Conservation (phyloP, 129 eudicot genomes). For the Helianthus tuberosus region DNA sequence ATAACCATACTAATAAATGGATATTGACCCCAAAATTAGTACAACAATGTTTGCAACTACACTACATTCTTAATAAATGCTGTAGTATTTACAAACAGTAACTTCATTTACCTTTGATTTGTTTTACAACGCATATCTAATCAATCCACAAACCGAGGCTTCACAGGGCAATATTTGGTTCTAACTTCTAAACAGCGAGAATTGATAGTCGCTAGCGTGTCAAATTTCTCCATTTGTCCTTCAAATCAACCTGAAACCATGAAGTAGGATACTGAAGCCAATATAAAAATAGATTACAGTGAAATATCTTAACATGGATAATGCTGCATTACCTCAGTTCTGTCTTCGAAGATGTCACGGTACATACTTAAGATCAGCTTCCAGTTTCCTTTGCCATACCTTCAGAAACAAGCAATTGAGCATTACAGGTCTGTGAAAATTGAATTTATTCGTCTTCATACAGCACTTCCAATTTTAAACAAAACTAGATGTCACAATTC, state of each 20-base stretch:
- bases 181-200: neutral
- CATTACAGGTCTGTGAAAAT: neutral
- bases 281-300: neutral
- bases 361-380: constrained; percentile 55
- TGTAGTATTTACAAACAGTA: constrained; percentile 7
- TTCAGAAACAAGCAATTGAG: constrained; percentile 24
- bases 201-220: constrained; percentile 24
- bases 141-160: neutral
- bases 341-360: constrained; percentile 60
- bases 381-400: constrained; percentile 81
- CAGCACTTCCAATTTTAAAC: neutral
- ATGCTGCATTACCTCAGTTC: constrained; percentile 62
- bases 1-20: neutral
- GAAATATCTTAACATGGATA: neutral
- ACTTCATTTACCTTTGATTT: constrained; percentile 28
- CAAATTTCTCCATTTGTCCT: constrained; percentile 84
- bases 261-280: constrained; percentile 7
- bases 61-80: neutral
- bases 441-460: constrained; percentile 11
- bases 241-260: constrained; percentile 63
- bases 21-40: neutral
- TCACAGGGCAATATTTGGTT: constrained; percentile 13
- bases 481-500: neutral
- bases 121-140: constrained; percentile 11
- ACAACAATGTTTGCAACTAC: neutral